Percentiles rank a stretch among this genome's conserved stretches.
phyloP scores from a whole-genome alignment of 208 protist genomes.

The Acanthamoeba royreba region DNA sequence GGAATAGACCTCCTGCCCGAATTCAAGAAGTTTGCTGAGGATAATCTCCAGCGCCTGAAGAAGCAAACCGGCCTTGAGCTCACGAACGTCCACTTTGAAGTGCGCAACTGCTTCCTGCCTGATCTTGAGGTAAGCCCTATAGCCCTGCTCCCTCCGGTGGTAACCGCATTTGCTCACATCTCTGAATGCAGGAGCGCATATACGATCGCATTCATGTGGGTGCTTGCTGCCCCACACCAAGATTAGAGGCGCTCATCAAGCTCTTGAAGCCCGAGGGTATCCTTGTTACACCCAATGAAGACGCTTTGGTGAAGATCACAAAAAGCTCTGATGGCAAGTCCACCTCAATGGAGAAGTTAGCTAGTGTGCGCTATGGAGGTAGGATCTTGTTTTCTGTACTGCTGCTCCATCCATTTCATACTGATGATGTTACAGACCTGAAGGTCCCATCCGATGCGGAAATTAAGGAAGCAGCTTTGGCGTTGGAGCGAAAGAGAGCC shows the following conservation, averaged over 20 bases:
- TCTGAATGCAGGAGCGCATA: background rate
- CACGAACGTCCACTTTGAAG: background rate
- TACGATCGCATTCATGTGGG: slow-evolving; percentile 6
- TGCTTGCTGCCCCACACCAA: background rate
- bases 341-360: background rate
- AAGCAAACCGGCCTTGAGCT: background rate
- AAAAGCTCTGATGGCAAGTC: background rate
- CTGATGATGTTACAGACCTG: background rate
- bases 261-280: background rate
- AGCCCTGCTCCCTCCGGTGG: background rate
- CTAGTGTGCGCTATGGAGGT: background rate
- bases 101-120: background rate
- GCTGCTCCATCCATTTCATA: background rate
- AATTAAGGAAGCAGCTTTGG: background rate
- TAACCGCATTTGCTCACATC: background rate
- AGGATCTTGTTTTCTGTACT: background rate
- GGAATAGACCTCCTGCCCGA: background rate
- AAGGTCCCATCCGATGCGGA: background rate
- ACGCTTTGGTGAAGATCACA: background rate
- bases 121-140: background rate
- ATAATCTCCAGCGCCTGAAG: background rate
- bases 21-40: background rate
- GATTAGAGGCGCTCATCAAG: background rate
- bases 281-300: background rate
- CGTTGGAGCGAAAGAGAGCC: background rate